Base-by-base conservation (phyloP, 306 rosid genomes). In the Trifolium pratense region DNA sequence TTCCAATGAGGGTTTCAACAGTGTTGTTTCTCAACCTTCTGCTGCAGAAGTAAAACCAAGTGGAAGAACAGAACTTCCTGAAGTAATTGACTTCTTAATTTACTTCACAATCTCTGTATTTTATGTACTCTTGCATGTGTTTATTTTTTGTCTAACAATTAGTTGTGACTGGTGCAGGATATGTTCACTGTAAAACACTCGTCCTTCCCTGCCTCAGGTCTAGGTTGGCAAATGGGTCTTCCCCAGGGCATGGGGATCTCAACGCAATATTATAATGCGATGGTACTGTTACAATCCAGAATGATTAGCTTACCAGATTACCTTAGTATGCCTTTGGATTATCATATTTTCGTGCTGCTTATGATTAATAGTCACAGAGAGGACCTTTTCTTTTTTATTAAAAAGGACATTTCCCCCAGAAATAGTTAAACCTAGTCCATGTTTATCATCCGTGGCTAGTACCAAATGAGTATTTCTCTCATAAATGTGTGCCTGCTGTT, bases 21-120 rank as follows among this genome's bases (percentile, higher is more conserved):
- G 79, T 59, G 73, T 80, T 67, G 68, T 75, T 55, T 81, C 91
- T 26, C 93, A 84, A 68, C 63, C 86, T 68, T 73, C 91, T 45
- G 61, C 75, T 68, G 78, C 70, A 3, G 96, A 87, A 78, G 88
- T 26, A 68, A 90, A 75, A 59, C 73, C 83, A 73, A 77, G 39
- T 73, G 91, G 93, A 82, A 84, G 96, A 85, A 84, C 21, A 71
- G 99, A 81, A 75, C 84, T 91, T 70, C 93, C 99, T 20, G 96
- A 67, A 85, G 99, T 91, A 87, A 68, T 68, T 16, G 31, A 48
- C 60, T 72, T 61, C 61, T 61, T 34, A 61, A 9, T 76, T 65
- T 63, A 20, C 77, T 66, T 66, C 65, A 14, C 39, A 46, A 66
- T 18, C 65, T 74, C 29, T 75, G 64, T 16, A 2, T 65, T 17